These are phyloP conservation scores for Arthrinium puccinioides DNA, from an alignment of 2,329 filamentous ascomycete species.

Conservation along the genomic window DNA sequence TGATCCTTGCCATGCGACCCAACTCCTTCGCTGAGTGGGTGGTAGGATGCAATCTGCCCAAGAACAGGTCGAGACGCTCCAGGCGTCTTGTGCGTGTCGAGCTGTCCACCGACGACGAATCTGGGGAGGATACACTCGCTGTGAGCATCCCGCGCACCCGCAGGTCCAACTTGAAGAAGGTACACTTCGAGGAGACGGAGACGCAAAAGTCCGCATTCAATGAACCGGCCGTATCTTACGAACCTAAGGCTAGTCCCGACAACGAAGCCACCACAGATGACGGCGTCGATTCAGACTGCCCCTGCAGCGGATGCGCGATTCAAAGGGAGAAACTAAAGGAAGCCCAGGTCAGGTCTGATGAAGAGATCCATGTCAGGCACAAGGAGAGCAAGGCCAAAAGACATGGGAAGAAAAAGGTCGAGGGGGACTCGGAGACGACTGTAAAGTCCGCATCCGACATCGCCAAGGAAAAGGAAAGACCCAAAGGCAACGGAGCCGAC, in stretches of 20 bases:
- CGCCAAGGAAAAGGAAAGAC: constrained; percentile 2
- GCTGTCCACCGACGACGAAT: constrained; percentile 44
- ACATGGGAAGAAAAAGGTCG: constrained; percentile 3
- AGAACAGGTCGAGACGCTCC: constrained; percentile 3
- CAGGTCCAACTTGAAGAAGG: constrained; percentile 11
- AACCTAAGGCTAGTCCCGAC: constrained; percentile 7
- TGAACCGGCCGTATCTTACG: constrained; percentile 13
- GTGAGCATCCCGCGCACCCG: constrained; percentile 38
- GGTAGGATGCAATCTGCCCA: constrained; percentile 26
- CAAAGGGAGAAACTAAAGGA: constrained; percentile 18
- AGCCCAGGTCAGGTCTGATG: constrained; percentile 8
- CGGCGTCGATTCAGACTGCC: constrained; percentile 27
- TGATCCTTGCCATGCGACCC: constrained; percentile 24
- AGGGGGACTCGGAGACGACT: constrained; percentile 4
- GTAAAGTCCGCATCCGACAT: constrained; percentile 7
- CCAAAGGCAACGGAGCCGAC: constrained; percentile 4
- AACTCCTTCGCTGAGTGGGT: constrained; percentile 33
- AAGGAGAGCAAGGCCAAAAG: constrained; percentile 12
- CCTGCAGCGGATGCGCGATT: constrained; percentile 22
- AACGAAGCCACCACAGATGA: constrained; percentile 11
- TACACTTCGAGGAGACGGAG: constrained; percentile 8
- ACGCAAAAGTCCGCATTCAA: constrained; percentile 31
- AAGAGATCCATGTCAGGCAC: constrained; percentile 4
- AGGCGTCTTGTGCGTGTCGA: constrained; percentile 26
- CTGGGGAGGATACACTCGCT: constrained; percentile 38